phyloP scores from a whole-genome alignment of 2,329 filamentous ascomycete species.

The Cercospora berteroae region DNA sequence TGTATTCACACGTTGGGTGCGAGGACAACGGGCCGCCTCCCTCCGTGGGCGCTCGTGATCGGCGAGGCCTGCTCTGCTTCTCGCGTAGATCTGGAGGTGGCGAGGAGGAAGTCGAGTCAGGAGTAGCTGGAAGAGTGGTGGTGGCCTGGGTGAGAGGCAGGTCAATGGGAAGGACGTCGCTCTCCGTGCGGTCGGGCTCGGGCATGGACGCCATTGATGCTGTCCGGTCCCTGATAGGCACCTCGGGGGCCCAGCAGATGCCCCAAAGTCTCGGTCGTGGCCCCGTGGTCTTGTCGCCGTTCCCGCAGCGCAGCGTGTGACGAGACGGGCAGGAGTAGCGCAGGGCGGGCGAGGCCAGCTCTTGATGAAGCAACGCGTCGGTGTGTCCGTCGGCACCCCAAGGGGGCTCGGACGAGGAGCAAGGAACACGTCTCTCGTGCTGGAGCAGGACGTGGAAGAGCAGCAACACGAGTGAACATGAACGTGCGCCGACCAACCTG shows the following conservation, averaged over 20 bases:
- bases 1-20: conserved; percentile 35
- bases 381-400: not conserved
- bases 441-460: not conserved
- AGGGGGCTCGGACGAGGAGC: not conserved
- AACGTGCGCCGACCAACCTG: not conserved
- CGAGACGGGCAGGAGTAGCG: not conserved
- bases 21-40: conserved; percentile 38
- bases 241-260: not conserved
- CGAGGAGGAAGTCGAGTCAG: conserved; percentile 28
- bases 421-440: not conserved
- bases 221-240: conserved; percentile 1
- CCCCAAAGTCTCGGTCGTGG: not conserved
- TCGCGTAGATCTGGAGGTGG: conserved; percentile 14
- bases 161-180: conserved; percentile 17
- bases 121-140: conserved; percentile 31
- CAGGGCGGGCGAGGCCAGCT: not conserved
- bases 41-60: conserved; percentile 31
- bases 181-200: conserved; percentile 16
- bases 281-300: not conserved
- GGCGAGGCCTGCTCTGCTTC: conserved; percentile 8
- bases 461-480: not conserved
- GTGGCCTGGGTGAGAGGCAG: conserved; percentile 26
- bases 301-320: not conserved
- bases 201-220: conserved; percentile 15
- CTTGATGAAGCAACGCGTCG: not conserved